These are phyloP conservation scores for Fusarium azukiicola DNA, from an alignment of 2,329 filamentous ascomycete genomes.

Conservation along the genomic window DNA sequence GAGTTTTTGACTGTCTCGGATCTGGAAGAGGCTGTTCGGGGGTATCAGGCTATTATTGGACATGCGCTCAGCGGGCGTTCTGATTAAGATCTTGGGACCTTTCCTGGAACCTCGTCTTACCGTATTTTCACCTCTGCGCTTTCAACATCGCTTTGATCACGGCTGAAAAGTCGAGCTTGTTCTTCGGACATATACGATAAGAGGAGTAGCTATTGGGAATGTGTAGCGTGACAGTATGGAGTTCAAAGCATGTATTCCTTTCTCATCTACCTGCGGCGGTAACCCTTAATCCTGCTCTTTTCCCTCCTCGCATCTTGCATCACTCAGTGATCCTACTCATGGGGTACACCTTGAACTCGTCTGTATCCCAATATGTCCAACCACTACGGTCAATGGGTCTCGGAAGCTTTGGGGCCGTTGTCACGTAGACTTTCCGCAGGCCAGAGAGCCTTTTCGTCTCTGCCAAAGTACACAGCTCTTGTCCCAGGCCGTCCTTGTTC, in stretches of 20 bases:
- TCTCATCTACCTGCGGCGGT: too few species aligned
- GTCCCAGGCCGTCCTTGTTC: not conserved
- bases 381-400: not conserved
- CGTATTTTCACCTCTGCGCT: too few species aligned
- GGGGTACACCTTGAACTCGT: not conserved
- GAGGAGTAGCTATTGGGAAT: too few species aligned
- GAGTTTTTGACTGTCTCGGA: slow-evolving; percentile 88
- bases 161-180: too few species aligned
- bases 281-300: too few species aligned
- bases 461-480: not conserved
- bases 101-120: too few species aligned
- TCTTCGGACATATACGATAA: too few species aligned
- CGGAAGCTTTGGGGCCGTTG: slow-evolving; percentile 3
- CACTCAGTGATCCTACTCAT: not conserved
- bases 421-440: not conserved
- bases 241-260: too few species aligned
- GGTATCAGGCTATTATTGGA: slow-evolving; percentile 82
- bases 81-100: not conserved
- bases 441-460: not conserved
- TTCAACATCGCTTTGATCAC: too few species aligned
- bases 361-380: not conserved
- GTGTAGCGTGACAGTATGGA: too few species aligned
- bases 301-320: not conserved
- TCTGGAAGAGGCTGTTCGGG: slow-evolving; percentile 87
- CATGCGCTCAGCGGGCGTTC: slow-evolving; percentile 63